Base-by-base conservation (phyloP, 306 rosid species). In the Rosa multiflora region DNA sequence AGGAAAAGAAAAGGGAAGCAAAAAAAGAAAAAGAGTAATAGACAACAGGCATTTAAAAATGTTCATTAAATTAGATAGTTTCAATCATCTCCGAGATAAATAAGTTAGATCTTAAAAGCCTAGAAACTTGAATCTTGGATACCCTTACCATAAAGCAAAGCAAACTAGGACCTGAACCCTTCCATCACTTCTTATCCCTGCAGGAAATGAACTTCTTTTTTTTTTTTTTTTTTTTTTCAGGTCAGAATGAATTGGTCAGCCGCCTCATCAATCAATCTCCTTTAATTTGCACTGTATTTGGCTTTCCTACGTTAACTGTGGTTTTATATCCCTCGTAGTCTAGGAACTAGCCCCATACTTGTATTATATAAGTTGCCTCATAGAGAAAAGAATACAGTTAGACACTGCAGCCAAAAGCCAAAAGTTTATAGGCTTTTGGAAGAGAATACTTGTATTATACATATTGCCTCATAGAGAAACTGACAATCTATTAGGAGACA, bases 1-100 rank as follows among this genome's bases (percentile, higher is more conserved):
- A 17, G n/a, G 21, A 53, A 52, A 53, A 52, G 26, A 5, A 52
- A 52, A 17, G 20, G 14, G 55, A 52, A 14, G 5, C 4, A 13
- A 17, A 15, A 52, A 52, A 51, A 4, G 18, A n/a, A 40, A 62
- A 39, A 39, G 21, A 77, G 52, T 59, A 17, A 79, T n/a, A 61
- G 1, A 80, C 46, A 23, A 44, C 6, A 47, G 37, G 37, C 37
- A 43, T n/a, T 32, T 43, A 44, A 44, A 72, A 49, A 14, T 6
- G 13, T 9, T 72, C 43, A 47, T 66, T 26, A 46, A 63, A 59
- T 46, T 70, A n/a, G 48, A 26, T 5, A 14, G 20, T 71, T 51
- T 76, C 75, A 67, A 67, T 70, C 26, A 71, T 14, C 51, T 79
- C 58, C 37, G 23, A 72, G 69, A 17, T 37, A 76, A 63, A 76